Base-by-base conservation (phyloP, 2,329 filamentous ascomycete genomes). In the Epichloe glyceriae region DNA sequence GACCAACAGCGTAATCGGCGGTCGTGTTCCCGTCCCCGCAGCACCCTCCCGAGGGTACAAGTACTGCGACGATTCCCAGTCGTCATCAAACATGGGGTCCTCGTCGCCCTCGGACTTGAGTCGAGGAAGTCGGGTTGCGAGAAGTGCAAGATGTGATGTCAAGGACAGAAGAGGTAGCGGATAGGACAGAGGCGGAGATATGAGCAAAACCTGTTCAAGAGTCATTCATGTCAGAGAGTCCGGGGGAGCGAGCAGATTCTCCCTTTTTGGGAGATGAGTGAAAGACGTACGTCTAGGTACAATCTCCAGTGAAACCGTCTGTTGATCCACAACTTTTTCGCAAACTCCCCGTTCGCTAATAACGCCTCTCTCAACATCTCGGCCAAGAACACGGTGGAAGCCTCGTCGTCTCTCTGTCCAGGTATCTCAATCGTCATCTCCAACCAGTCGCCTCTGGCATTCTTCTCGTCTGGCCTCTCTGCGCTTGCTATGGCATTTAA, bases 81-180 rank as follows among this genome's bases (percentile, higher is more conserved):
- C 93, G 69, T 98, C 93, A 70, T 96, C 86, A 69, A 98, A 98
- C 64, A 96, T 83, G 12, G 93, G 93, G 60, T 98, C 93, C 70
- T 98, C 93, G 69, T 97, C 91, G 52, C 80, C 80, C 66, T 95
- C 86, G 1, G 90, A 96, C 64, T 88, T 88, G 48, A 96, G 75
- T 26, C 82, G 79, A 7, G 93, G 93, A 3, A 97, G 75, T 56
- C 86, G 83, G 6, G 93, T 91, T 33, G 87, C 83, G 55, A 96
- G 82, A 45, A 98, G 85, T 3, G 93, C 93, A 54, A 98, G 83
- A 65, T 98, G 90, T 46, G 88, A 91, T 19, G 93, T 95, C 52
- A 97, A 78, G 34, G 89, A 95, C 41, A 98, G 82, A 11, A 98
- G 79, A 1, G 91, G 91, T 7, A 97, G 82, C 0, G 93, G 93